phyloP scores from a whole-genome alignment of 129 eudicot species.

The Lonicera japonica region DNA sequence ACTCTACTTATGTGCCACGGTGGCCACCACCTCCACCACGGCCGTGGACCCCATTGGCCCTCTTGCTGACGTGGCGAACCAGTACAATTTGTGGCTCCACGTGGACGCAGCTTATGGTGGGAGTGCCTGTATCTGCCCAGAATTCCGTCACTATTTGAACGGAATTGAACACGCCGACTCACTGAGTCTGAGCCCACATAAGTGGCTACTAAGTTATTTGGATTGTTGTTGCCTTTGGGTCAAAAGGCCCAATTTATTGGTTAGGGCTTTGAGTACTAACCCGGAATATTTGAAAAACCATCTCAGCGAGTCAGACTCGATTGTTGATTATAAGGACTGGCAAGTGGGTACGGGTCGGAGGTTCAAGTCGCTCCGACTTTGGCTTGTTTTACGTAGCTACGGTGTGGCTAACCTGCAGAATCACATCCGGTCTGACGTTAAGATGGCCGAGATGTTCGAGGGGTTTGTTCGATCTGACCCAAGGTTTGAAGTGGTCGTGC shows the following conservation, averaged over 20 bases:
- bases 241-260: constrained; percentile 24
- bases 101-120: constrained; percentile 54
- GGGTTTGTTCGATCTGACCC: constrained; percentile 20
- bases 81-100: constrained; percentile 36
- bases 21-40: constrained; percentile 46
- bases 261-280: constrained; percentile 32
- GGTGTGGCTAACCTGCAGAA: constrained; percentile 34
- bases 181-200: constrained; percentile 42
- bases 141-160: constrained; percentile 34
- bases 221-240: constrained; percentile 64
- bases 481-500: constrained; percentile 39
- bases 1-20: constrained; percentile 35
- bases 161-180: constrained; percentile 49
- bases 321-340: constrained; percentile 59
- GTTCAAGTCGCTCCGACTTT: constrained; percentile 36
- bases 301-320: constrained; percentile 19
- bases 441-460: constrained; percentile 36
- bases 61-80: constrained; percentile 28
- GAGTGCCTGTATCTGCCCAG: constrained; percentile 58
- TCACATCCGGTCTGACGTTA: constrained; percentile 32
- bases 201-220: constrained; percentile 43
- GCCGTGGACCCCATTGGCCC: constrained; percentile 38
- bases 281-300: constrained; percentile 51
- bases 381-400: constrained; percentile 44
- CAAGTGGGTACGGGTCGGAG: constrained; percentile 40